Percentiles rank a stretch among this genome's conserved stretches.
These are phyloP conservation scores for Mortierella sp. DNA, from an alignment of 371 early-diverging fungal species.

Conservation along the genomic window DNA sequence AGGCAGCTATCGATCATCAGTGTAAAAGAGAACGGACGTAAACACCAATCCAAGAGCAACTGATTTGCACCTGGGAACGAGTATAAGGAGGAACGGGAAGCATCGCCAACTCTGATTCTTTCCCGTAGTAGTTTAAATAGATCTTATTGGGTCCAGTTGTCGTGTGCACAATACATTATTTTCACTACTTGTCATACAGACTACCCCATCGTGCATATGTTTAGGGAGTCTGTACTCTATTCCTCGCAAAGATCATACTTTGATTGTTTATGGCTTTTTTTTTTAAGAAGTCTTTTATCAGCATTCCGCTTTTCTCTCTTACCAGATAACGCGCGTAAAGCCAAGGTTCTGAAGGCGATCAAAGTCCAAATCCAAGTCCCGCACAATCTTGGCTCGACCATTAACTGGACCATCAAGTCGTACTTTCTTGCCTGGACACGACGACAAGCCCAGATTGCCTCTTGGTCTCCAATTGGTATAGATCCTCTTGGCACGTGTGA, in stretches of 20 bases:
- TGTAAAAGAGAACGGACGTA: conserved; percentile 14
- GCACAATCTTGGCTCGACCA: conserved; percentile 80
- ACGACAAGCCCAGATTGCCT: conserved; percentile 79
- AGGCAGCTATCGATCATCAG: conserved; percentile 68
- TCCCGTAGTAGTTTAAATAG: neutral
- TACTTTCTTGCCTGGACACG: conserved; percentile 89
- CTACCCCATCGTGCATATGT: neutral
- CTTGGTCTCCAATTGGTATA: conserved; percentile 46
- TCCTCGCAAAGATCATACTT: neutral
- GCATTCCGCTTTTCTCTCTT: conserved; percentile 28
- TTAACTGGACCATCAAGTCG: conserved; percentile 81
- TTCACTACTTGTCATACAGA: conserved; percentile 4
- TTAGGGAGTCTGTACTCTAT: neutral
- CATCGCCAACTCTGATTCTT: conserved; percentile 1
- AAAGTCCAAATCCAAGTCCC: conserved; percentile 82
- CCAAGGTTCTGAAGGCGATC: conserved; percentile 69
- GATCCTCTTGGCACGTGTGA: conserved; percentile 27
- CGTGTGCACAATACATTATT: conserved; percentile 19
- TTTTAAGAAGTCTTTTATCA: neutral
- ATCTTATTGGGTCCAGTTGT: neutral
- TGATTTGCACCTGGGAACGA: neutral
- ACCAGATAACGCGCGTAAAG: conserved; percentile 81
- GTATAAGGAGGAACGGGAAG: conserved; percentile 14
- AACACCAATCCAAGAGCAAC: conserved; percentile 1
- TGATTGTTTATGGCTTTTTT: neutral